Base-by-base conservation (phyloP, 2,329 filamentous ascomycete genomes). In the Epichloe bromicola region DNA sequence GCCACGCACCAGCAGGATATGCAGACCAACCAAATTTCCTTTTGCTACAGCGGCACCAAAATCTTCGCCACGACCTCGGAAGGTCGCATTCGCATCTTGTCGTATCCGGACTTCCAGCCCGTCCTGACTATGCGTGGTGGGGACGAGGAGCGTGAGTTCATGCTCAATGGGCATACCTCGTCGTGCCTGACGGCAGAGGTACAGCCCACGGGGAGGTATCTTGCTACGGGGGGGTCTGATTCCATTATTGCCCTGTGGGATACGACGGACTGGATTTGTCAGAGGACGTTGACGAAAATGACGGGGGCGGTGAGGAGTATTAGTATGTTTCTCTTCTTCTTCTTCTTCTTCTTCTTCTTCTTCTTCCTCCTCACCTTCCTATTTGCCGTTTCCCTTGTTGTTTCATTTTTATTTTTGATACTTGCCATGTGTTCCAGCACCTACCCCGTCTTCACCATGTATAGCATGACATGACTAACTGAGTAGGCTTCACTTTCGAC, bases 171-270 rank as follows among this genome's bases (percentile, higher is more conserved):
- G 0, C 86, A 90, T 63, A 88, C 85, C 3, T 85, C 83, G 4
- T 79, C 83, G 4, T 88, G 84, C 59, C 73, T 86, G 54, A 76
- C 80, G 8, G 75, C 81, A 12, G 82, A 83, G 55, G 69, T 89
- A 59, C 85, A 86, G 55, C 85, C 86, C 1, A 80, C 78, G 43
- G 86, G 82, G 40, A 74, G 80, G 41, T 85, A 82, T 61, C 71
- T 91, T 43, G 86, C 86, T 0, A 85, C 85, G 0, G 86, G 86
- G 33, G 85, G 85, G 10, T 80, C 82, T 10, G 86, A 91, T 60
- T 85, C 83, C 1, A 76, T 88, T 48, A 84, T 90, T 57, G 75
- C 83, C 5, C 70, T 91, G 3, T 91, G 86, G 83, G 85, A 90
- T 60, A 89, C 86, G 3, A 74, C 75, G 40, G 82, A 86, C 57